A percentile compares a stretch with the other conserved stretches of the same genome.
These are phyloP conservation scores for Mycena sanguinolenta DNA, from an alignment of 768 basidiomycete species.

Conservation along the genomic window DNA sequence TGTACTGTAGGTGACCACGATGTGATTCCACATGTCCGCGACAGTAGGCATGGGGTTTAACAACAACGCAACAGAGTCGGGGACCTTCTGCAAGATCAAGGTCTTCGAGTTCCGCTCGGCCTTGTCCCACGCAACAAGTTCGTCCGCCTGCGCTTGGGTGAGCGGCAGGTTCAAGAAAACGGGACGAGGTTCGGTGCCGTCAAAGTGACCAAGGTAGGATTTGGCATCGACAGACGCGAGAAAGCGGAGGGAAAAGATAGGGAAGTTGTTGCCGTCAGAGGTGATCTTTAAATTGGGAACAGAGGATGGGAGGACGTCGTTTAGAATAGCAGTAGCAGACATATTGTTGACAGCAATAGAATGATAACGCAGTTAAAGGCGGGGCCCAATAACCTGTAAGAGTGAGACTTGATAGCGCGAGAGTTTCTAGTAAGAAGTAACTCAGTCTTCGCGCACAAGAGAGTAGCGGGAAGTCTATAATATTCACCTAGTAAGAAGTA, in stretches of 20 bases:
- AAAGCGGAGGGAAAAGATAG: neutral
- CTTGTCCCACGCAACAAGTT: neutral
- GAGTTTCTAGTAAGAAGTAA: too few relatives aligned
- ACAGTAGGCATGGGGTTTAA: neutral
- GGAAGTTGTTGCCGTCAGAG: neutral
- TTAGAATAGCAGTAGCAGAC: neutral
- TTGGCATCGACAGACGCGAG: neutral
- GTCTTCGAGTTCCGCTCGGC: slow-evolving; percentile 3
- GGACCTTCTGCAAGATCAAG: neutral
- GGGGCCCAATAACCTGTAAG: slow-evolving; percentile 3
- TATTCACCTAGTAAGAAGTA: too few relatives aligned
- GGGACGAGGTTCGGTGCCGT: neutral
- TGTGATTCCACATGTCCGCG: neutral
- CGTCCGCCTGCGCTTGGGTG: neutral
- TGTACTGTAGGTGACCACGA: neutral
- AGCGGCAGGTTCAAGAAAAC: neutral
- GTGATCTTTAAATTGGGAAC: neutral
- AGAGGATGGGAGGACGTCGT: neutral
- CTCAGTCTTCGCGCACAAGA: too few relatives aligned
- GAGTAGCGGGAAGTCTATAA: too few relatives aligned
- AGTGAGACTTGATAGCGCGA: neutral
- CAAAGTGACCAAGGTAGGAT: neutral
- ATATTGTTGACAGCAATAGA: too few relatives aligned
- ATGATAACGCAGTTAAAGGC: neutral
- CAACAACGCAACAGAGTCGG: neutral